Conservation (phyloP, 768 basidiomycete species). For the Xanthoconium purpureum region DNA sequence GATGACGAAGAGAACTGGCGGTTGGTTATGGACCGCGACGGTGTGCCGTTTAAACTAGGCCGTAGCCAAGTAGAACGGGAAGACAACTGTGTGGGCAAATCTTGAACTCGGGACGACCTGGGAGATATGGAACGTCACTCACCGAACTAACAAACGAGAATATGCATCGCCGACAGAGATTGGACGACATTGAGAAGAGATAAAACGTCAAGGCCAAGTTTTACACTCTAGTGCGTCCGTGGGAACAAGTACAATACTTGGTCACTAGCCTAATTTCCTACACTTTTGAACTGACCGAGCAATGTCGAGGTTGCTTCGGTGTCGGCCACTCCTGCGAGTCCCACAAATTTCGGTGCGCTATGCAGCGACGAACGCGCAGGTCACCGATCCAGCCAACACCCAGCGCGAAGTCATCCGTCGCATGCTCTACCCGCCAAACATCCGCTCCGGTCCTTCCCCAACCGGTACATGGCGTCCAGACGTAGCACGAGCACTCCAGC, state of each 20-base stretch:
- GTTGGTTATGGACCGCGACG: background rate
- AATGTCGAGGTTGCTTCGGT: slow-evolving; percentile 41
- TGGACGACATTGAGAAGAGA: slow-evolving; percentile 17
- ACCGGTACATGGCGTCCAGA: slow-evolving; percentile 84
- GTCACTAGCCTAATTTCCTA: background rate
- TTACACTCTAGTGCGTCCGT: slow-evolving; percentile 9
- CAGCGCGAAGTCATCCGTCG: slow-evolving; percentile 73
- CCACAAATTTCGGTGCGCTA: slow-evolving; percentile 38
- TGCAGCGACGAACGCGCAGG: slow-evolving; percentile 36
- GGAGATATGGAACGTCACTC: slow-evolving; percentile 1
- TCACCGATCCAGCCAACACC: slow-evolving; percentile 44
- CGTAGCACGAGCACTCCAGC: slow-evolving; percentile 70
- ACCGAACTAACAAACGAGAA: slow-evolving; percentile 15
- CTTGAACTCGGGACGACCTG: background rate
- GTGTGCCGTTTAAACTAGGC: background rate
- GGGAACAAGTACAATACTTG: slow-evolving; percentile 14
- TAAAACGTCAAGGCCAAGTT: background rate
- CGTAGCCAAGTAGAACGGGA: slow-evolving; percentile 18
- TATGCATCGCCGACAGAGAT: slow-evolving; percentile 27
- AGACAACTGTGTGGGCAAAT: slow-evolving; percentile 38
- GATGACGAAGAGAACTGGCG: slow-evolving; percentile 51
- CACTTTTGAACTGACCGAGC: background rate
- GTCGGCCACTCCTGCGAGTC: slow-evolving; percentile 24
- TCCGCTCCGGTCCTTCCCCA: slow-evolving; percentile 68
- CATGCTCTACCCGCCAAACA: slow-evolving; percentile 74